phyloP scores from a whole-genome alignment of 345 rosid species.

The Anacardium occidentale region DNA sequence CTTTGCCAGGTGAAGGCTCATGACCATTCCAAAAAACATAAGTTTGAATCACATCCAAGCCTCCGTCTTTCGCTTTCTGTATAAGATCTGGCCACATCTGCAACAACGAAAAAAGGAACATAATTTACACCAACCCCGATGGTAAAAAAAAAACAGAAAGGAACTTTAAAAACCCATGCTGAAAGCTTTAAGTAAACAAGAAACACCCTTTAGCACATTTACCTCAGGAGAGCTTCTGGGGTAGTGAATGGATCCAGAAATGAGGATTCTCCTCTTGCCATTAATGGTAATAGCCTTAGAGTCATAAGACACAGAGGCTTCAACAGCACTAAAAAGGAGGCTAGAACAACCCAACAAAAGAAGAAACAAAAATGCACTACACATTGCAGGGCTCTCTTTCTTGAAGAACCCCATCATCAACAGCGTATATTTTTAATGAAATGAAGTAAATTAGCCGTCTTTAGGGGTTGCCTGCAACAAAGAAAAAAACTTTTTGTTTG shows the following conservation, averaged over 20 bases:
- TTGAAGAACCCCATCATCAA: conserved; percentile 33
- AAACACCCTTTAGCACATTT: conserved; percentile 26
- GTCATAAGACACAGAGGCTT: conserved; percentile 83
- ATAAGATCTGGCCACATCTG: conserved; percentile 99
- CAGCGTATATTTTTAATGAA: conserved; percentile 4
- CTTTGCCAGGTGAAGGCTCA: conserved; percentile 89
- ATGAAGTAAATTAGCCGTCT: neutral
- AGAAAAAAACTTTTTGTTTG: conserved; percentile 28
- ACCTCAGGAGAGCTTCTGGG: conserved; percentile 99
- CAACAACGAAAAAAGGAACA: conserved; percentile 13
- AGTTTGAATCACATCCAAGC: conserved; percentile 96
- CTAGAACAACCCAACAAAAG: conserved; percentile 33
- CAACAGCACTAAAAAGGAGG: conserved; percentile 33
- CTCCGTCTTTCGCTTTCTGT: conserved; percentile 92
- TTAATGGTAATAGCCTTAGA: conserved; percentile 72
- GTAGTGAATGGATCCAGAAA: conserved; percentile 98
- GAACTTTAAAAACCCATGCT: neutral
- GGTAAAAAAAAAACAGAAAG: conserved; percentile 8
- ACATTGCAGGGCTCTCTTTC: conserved; percentile 42
- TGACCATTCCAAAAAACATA: conserved; percentile 99
- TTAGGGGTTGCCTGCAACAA: conserved; percentile 13
- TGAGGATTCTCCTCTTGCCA: conserved; percentile 88
- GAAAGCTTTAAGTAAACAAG: conserved; percentile 17
- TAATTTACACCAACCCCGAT: conserved; percentile 23
- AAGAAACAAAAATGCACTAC: conserved; percentile 43